Evolutionary conservation across 2,329 filamentous ascomycete species (phyloP), one percentile per base, ranked within the genome.

Genomic region (Fusarium sp.): DNA sequence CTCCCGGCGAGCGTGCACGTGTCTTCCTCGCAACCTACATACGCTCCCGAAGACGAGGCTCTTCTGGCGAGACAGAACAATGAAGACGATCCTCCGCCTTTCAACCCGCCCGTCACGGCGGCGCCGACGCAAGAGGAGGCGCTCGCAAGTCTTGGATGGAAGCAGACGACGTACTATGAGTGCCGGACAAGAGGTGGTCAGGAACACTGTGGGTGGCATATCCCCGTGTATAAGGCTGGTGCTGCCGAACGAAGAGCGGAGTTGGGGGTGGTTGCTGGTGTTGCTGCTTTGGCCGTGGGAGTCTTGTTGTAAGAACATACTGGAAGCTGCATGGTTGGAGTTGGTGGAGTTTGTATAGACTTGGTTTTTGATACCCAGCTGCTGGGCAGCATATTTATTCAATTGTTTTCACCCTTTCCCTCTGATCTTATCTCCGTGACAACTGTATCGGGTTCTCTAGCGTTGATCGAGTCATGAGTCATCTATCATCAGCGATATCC

Each of bases 171-270:
- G 2, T 79, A 74, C 60, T 81, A 81, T 60, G 70, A 76, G 43
- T 81, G 80, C 68, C 69, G 62, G 53, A 80, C 78, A 41, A 65
- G 75, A 27, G 77, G 57, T 43, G 76, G 75, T 10, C 50, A 63
- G n/a, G 75, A 77, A 60, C 76, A 76, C 41, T 80, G 79, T 60
- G 79, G 79, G 7, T 82, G 80, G 79, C 79, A 79, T 58, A 75
- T 79, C 12, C 79, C 80, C 1, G 68, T 81, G 1, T 64, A 77
- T 48, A 75, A 78, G 70, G 73, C 60, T 4, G 71, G 55, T 23
- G 72, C 71, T 13, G 71, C 71, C 6, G 69, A 67, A 18, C 68
- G 74, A 6, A 55, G 72, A 65, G 36, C 65, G 47, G 37, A 56
- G 70, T 65, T 77, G 58, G 40, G 44, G 56, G 47, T 62, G 28